Base-by-base conservation (phyloP, 129 eudicot species). In the Flaveria bidentis region DNA sequence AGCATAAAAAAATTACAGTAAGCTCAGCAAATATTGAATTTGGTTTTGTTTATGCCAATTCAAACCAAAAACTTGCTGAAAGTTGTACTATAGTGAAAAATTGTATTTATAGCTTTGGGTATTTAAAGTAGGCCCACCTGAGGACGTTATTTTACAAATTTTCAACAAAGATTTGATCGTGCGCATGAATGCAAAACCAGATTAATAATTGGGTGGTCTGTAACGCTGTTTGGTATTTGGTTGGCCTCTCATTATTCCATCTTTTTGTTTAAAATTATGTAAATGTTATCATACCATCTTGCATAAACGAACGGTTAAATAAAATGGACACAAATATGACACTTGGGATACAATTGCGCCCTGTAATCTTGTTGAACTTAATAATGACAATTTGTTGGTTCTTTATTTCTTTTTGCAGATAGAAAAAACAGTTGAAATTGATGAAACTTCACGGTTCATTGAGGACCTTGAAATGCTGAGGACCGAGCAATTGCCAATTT, bases 401-500 rank as follows among this genome's bases (percentile, higher is more conserved):
- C 28, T 17, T 44, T 41, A 13, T 25, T 12, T 17, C 39, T 4
- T 71, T 8, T 7, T 58, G 67, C 71, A 90, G 96, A 88, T 92
- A 66, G 98, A 92, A 64, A 90, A 90, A 79, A 92, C 98, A 0
- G 97, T 91, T 71, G 99, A 94, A 26, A 94, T 94, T 12, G 87
- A 90, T 36, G 99, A 85, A 81, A 91, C 81, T 15, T 82, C 89
- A 6, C 87, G 85, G 71, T 91, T 91, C 72, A 83, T 94, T 30
- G 87, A 94, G 74, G 97, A 94, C 78, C 72, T 94, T 60, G 98
- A 91, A 58, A 85, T 91, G 97, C 82, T 94, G 5, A 84, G 89
- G 61, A 72, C 87, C 2, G 88, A 73, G 39, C 89, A 84, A 22
- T 64, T 86, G 74, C 85, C 83, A 2, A 86, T 82, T 69, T 87